phyloP scores from a whole-genome alignment of 73 alveolate genomes.

The Paramecium primaurelia region DNA sequence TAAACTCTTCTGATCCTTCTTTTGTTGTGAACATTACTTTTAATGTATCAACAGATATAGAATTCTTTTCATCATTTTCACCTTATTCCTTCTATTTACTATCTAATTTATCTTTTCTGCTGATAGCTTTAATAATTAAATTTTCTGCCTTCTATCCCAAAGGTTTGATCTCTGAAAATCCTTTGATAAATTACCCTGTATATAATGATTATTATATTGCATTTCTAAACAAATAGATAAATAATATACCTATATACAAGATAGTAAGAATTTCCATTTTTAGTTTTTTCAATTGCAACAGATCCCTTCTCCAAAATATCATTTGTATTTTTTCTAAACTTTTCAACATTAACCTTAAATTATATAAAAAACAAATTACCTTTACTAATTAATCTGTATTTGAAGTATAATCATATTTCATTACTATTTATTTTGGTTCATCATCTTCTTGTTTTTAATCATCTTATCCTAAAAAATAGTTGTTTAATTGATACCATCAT shows the following conservation, averaged over 20 bases:
- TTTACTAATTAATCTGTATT: constrained; percentile 15
- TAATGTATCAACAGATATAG: background rate
- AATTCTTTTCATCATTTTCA: background rate
- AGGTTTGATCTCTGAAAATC: background rate
- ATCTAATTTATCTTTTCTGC: background rate
- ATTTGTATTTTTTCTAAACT: constrained; percentile 18
- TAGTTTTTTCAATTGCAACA: constrained; percentile 34
- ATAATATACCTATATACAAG: background rate
- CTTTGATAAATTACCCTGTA: constrained; percentile 10
- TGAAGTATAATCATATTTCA: constrained; percentile 2
- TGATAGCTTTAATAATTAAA: background rate
- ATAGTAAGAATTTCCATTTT: background rate
- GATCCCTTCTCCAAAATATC: constrained; percentile 25
- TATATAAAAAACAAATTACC: background rate
- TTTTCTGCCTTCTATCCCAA: constrained; percentile 34
- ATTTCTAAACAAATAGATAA: background rate
- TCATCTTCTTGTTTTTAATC: constrained; percentile 36
- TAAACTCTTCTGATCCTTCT: constrained; percentile 9
- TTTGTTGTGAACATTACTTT: background rate
- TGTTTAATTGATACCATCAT: background rate
- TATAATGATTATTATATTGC: background rate
- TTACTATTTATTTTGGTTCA: constrained; percentile 24
- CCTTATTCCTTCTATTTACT: background rate
- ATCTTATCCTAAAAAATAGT: background rate
- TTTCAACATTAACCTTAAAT: background rate